Conservation (phyloP, 192 early-diverging fungal genomes). For the Physocladia obscura region DNA sequence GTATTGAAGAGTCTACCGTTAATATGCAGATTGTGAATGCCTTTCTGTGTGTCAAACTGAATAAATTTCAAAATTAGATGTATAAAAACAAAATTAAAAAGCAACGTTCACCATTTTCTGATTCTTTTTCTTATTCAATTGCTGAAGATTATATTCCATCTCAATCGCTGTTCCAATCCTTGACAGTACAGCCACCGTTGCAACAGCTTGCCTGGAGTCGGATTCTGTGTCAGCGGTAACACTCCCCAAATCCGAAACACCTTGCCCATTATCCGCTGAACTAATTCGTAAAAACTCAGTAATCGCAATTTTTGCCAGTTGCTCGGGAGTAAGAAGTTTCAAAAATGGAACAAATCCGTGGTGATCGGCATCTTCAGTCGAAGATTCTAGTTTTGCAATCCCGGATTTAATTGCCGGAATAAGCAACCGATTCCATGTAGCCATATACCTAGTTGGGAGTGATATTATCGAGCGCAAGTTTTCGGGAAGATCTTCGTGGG, state of each 20-base stretch:
- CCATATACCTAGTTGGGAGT: slow-evolving; percentile 50
- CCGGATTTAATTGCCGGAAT: slow-evolving; percentile 71
- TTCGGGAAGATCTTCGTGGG: slow-evolving; percentile 52
- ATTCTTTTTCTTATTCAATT: slow-evolving; percentile 66
- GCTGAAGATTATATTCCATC: slow-evolving; percentile 76
- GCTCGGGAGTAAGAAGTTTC: slow-evolving; percentile 63
- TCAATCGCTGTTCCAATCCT: slow-evolving; percentile 77
- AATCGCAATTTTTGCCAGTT: slow-evolving; percentile 81
- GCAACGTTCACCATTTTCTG: slow-evolving; percentile 50
- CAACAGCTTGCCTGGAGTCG: slow-evolving; percentile 15
- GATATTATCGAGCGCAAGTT: slow-evolving; percentile 51
- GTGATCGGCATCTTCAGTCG: slow-evolving; percentile 51
- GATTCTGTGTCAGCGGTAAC: neutral
- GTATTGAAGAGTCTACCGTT: slow-evolving; percentile 80
- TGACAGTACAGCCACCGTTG: slow-evolving; percentile 46
- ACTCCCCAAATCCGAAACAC: neutral
- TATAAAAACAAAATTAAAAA: slow-evolving; percentile 9
- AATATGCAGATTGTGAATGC: slow-evolving; percentile 70
- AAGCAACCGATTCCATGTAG: slow-evolving; percentile 73
- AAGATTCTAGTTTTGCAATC: slow-evolving; percentile 51
- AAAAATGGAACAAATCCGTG: slow-evolving; percentile 63
- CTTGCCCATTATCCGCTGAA: neutral
- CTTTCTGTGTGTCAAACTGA: slow-evolving; percentile 20
- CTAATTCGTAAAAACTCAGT: slow-evolving; percentile 70
- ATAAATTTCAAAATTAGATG: neutral